These are phyloP conservation scores for Chenopodium formosanum DNA, from an alignment of 148 eudicot species.

Conservation along the genomic window DNA sequence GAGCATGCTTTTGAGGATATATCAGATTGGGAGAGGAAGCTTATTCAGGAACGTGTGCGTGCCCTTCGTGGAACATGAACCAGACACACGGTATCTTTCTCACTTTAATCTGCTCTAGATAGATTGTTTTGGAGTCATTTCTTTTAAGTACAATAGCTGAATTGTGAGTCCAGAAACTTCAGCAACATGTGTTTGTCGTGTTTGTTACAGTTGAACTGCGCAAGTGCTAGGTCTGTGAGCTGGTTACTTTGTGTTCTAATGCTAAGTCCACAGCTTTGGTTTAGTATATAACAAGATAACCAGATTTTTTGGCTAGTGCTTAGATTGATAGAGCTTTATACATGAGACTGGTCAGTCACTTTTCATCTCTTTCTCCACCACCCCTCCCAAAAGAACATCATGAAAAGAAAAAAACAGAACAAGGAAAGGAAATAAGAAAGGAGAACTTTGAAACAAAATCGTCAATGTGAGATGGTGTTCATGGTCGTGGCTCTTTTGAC, in stretches of 20 bases:
- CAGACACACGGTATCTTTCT: not conserved
- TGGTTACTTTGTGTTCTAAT: too few species aligned
- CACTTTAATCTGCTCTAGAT: not conserved
- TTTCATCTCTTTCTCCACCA: not conserved
- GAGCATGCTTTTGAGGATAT: conserved; percentile 74
- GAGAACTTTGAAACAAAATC: not conserved
- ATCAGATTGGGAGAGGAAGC: conserved; percentile 82
- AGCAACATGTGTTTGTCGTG: not conserved
- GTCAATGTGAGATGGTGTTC: not conserved
- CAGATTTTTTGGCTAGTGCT: not conserved
- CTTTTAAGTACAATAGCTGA: not conserved
- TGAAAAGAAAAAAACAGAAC: not conserved
- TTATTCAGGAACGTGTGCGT: conserved; percentile 76
- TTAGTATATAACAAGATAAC: too few species aligned
- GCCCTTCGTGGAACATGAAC: conserved; percentile 61
- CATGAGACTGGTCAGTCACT: not conserved
- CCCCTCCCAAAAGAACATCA: not conserved
- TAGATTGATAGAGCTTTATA: not conserved
- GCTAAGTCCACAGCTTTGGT: not conserved
- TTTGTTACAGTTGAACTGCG: not conserved
- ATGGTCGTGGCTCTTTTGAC: not conserved
- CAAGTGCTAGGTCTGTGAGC: not conserved
- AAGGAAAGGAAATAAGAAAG: not conserved
- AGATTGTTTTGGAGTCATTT: not conserved
- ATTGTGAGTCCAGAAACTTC: not conserved